Evolutionary conservation across 257 asterid species (phyloP), one percentile per base, ranked within the genome.

Genomic region (Cinchona pubescens): DNA sequence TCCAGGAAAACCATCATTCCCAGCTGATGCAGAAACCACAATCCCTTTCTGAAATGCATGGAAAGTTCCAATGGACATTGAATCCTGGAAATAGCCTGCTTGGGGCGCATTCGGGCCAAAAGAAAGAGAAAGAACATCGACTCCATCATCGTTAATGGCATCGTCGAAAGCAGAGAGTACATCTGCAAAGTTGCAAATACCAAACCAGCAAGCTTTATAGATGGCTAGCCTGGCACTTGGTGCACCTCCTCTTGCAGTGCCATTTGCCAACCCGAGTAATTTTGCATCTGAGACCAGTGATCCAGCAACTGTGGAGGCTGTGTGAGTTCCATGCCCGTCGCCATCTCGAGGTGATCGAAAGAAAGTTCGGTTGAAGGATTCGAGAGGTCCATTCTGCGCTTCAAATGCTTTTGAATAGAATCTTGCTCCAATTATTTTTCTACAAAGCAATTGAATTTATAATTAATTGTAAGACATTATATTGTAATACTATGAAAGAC

Each of bases 291-390:
- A 73, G 43, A 90, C 96, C 7, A 69, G 53, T 14, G 87, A 79
- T 7, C 96, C 96, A 7, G 88, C 89, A 25, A 90, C 90, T 7
- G 94, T 91, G 77, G 92, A 85, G 40, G 97, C 85, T 5, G 90
- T 85, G 69, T 90, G 97, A 1, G 90, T 88, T 38, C 94, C 96
- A 62, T 91, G 97, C 3, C 97, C 97, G 2, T 88, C 90, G 2
- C 25, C 72, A 34, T 91, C 97, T 19, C 97, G 88, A 0, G 97
- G 90, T 40, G 97, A 91, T 35, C 82, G 63, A 27, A 63, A 88
- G 58, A 81, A 83, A 3, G 86, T 83, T 30, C 0, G 46, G 76
- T 82, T 82, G 72, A 82, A 65, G 69, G 83, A 79, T 56, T 88
- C 89, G 32, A 90, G 85, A 9, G 89, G 87, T 6, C 87, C 90